phyloP scores from a whole-genome alignment of 2,329 filamentous ascomycete species.

The Colletotrichum plurivorum region DNA sequence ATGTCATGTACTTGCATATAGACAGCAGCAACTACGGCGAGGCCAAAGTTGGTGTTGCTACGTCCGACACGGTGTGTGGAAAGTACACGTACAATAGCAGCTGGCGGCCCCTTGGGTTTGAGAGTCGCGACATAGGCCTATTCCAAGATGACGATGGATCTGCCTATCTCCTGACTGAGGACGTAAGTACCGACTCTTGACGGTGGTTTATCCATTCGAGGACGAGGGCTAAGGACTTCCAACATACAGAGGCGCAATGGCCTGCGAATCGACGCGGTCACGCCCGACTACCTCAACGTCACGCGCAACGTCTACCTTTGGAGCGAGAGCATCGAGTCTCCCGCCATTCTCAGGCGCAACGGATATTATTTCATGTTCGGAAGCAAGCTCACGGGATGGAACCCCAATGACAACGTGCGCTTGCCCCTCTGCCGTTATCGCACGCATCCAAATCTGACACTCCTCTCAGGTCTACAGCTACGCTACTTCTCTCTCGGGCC shows the following conservation, averaged over 20 bases:
- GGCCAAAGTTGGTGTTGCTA: conserved; percentile 76
- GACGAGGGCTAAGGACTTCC: neutral
- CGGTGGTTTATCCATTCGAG: too few relatives aligned
- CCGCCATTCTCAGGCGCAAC: conserved; percentile 73
- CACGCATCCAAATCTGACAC: conserved; percentile 4
- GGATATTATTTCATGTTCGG: conserved; percentile 77
- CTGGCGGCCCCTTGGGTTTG: conserved; percentile 51
- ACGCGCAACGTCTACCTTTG: conserved; percentile 65
- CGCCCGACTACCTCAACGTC: conserved; percentile 69
- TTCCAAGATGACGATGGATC: conserved; percentile 74
- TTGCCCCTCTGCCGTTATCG: neutral
- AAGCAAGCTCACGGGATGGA: conserved; percentile 69
- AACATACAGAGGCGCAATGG: conserved; percentile 30
- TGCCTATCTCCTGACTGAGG: conserved; percentile 73
- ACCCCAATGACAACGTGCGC: conserved; percentile 73
- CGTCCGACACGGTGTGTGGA: conserved; percentile 71
- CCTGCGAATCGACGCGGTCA: conserved; percentile 67
- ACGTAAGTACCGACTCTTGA: conserved; percentile 46
- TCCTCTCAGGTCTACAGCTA: conserved; percentile 65
- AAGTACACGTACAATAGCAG: conserved; percentile 60
- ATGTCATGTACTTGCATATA: conserved; percentile 79
- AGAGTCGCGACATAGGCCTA: conserved; percentile 68
- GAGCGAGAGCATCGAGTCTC: conserved; percentile 70
- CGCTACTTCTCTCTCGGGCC: conserved; percentile 68
- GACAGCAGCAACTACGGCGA: conserved; percentile 73